Conservation (phyloP, 176 grass and related monocot genomes). For the Oryza meyeriana region DNA sequence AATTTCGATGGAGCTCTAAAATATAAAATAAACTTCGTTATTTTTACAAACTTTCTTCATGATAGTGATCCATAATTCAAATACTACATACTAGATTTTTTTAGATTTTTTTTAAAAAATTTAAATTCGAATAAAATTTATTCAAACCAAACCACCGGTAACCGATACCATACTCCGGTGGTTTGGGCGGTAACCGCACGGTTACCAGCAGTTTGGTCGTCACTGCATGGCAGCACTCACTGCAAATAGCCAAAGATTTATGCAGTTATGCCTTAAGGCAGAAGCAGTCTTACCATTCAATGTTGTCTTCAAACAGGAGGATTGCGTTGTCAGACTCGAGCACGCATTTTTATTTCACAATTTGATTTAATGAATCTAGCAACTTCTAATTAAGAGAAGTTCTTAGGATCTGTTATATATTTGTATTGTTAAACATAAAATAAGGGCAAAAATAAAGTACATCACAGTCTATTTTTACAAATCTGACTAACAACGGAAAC, state of each 20-base stretch:
- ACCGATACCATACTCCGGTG: no score
- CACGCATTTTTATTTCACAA: not conserved
- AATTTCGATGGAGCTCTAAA: no score
- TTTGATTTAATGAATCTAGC: not conserved
- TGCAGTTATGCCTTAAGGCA: not conserved
- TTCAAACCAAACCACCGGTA: no score
- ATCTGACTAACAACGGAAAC: not conserved
- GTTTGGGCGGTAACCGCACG: no score
- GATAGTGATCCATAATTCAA: no score
- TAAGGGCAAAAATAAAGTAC: not conserved
- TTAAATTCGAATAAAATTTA: no score
- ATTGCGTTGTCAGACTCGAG: not conserved
- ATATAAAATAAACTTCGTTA: no score
- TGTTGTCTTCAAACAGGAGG: not conserved
- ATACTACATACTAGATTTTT: no score
- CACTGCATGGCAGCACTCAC: no score
- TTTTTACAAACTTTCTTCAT: no score
- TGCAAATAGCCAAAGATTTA: not conserved
- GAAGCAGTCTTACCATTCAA: not conserved
- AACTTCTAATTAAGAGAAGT: not conserved
- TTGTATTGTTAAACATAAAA: slow-evolving; percentile 7
- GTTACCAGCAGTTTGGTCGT: no score
- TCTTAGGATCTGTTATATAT: not conserved
- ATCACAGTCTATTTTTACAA: not conserved
- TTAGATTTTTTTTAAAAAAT: no score